Percentiles rank a stretch among this genome's conserved stretches.
Evolutionary conservation across 441 rosid genomes (phyloP).

Genomic region (Gossypium aridum): DNA sequence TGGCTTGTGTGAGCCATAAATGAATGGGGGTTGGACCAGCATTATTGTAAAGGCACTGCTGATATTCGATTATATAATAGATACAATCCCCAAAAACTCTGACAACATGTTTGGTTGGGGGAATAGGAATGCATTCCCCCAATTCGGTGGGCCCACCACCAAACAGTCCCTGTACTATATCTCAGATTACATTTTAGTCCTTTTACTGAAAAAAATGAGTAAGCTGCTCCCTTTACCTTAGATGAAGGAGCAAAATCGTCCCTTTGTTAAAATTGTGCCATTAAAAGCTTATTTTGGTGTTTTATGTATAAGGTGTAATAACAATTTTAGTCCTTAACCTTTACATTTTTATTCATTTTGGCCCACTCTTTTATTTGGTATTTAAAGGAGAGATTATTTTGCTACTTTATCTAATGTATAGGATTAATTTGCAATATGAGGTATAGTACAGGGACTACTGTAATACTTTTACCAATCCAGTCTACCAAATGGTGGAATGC

Average conservation of each 20-base stretch:
- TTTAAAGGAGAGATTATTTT: neutral
- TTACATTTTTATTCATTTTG: neutral
- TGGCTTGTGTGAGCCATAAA: conserved; percentile 14
- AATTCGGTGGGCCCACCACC: too few relatives aligned
- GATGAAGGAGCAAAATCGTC: too few relatives aligned
- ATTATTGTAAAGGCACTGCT: neutral
- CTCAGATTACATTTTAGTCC: too few relatives aligned
- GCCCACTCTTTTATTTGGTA: neutral
- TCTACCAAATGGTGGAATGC: neutral
- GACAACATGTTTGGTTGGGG: neutral
- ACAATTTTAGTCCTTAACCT: neutral
- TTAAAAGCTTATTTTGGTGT: neutral
- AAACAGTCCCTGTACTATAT: too few relatives aligned
- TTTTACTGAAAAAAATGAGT: too few relatives aligned
- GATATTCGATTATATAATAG: too few relatives aligned
- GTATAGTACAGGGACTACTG: neutral
- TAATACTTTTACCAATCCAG: neutral
- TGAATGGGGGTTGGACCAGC: neutral
- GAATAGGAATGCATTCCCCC: too few relatives aligned
- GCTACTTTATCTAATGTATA: neutral
- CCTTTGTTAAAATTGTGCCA: neutral
- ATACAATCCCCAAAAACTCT: neutral
- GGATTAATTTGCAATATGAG: neutral
- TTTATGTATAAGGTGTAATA: neutral
- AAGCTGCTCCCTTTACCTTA: too few relatives aligned